Percentiles rank a stretch among this genome's conserved stretches.
These are phyloP conservation scores for Cladophialophora psammophila DNA, from an alignment of 2,329 filamentous ascomycete species.

Conservation along the genomic window DNA sequence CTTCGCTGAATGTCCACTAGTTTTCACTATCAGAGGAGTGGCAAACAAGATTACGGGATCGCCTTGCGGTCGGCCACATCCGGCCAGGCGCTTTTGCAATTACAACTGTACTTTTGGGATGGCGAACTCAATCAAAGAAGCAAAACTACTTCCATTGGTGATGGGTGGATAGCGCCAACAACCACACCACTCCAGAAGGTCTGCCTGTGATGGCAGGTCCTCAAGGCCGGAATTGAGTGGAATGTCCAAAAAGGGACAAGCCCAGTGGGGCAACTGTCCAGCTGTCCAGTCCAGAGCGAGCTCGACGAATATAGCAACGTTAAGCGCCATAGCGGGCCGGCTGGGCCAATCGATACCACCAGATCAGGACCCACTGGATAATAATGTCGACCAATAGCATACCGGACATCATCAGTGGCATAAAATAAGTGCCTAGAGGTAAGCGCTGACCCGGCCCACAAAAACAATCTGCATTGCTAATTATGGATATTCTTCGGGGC, in stretches of 20 bases:
- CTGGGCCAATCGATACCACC: background rate
- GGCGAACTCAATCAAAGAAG: background rate
- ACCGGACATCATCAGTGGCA: background rate
- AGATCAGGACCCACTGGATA: background rate
- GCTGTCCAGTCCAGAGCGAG: background rate
- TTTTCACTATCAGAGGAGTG: background rate
- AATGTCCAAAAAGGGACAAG: background rate
- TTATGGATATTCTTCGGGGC: slow-evolving; percentile 17
- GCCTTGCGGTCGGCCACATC: background rate
- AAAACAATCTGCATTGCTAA: slow-evolving; percentile 24
- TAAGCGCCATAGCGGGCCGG: background rate
- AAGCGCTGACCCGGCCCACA: slow-evolving; percentile 22
- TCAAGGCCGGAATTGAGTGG: background rate
- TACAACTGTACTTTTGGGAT: background rate
- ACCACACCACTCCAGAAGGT: background rate
- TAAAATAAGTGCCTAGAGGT: background rate
- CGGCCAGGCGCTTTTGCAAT: background rate
- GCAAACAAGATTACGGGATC: background rate
- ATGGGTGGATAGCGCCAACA: background rate
- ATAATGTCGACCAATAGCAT: background rate
- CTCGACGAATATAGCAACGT: background rate
- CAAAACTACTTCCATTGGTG: background rate
- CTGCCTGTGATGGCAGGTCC: background rate
- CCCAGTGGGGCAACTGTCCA: background rate
- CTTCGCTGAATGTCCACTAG: background rate